Percentiles rank a stretch among this genome's conserved stretches.
Evolutionary conservation across 2,329 filamentous ascomycete species (phyloP).

Genomic region (Talaromyces islandicus): DNA sequence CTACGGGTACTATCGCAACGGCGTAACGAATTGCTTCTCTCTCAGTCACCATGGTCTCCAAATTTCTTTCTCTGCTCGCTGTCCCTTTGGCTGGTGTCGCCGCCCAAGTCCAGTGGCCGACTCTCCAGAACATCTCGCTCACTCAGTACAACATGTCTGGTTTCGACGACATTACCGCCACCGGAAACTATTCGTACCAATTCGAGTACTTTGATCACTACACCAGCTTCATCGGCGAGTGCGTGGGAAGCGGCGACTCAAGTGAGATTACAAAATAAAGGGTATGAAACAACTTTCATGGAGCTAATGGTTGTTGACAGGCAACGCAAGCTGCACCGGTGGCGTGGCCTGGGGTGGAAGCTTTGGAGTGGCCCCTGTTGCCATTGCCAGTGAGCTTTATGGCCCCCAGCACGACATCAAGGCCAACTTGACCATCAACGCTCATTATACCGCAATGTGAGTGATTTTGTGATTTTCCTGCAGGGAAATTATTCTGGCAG

Average conservation of each 20-base stretch:
- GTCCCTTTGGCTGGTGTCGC: neutral
- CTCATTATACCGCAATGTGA: neutral
- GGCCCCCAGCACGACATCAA: neutral
- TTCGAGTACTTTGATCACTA: neutral
- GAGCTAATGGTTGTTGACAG: neutral
- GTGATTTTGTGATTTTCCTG: neutral
- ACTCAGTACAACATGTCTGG: neutral
- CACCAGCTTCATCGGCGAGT: neutral
- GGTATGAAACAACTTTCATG: neutral
- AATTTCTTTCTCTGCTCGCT: neutral
- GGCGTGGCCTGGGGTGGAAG: neutral
- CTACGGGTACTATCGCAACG: neutral
- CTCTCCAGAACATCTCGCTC: neutral
- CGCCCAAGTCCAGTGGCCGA: neutral
- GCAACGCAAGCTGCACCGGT: neutral
- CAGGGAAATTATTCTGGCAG: neutral
- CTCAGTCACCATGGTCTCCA: neutral
- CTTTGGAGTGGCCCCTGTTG: neutral
- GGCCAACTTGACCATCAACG: neutral
- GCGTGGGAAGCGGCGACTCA: neutral
- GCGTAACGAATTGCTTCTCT: neutral
- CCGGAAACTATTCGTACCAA: neutral
- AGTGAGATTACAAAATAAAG: neutral
- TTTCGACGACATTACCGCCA: neutral
- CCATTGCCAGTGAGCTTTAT: neutral